Conservation (phyloP, 2,329 filamentous ascomycete genomes). For the Alternaria tenuissima region DNA sequence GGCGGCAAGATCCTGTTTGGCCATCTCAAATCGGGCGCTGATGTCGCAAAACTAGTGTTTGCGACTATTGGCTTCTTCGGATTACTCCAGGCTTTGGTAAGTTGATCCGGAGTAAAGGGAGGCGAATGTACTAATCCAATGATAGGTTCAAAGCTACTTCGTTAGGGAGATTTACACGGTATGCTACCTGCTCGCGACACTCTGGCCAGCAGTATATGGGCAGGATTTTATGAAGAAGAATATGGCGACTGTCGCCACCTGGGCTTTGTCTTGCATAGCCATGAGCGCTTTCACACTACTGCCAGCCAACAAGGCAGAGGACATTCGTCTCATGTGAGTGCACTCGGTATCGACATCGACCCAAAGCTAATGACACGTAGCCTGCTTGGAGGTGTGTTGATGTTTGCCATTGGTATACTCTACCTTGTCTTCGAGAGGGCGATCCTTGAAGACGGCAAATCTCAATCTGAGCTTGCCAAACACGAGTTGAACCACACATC, state of each 20-base stretch:
- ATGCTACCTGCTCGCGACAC: slow-evolving; percentile 76
- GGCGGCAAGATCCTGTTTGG: slow-evolving; percentile 75
- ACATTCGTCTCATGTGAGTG: slow-evolving; percentile 74
- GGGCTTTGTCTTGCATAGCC: slow-evolving; percentile 76
- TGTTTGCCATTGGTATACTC: slow-evolving; percentile 76
- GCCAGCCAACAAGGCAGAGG: slow-evolving; percentile 85
- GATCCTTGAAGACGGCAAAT: slow-evolving; percentile 57
- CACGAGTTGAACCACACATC: slow-evolving; percentile 58
- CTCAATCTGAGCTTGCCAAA: slow-evolving; percentile 39
- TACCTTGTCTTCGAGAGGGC: slow-evolving; percentile 83
- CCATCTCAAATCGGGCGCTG: slow-evolving; percentile 69
- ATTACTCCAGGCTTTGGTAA: slow-evolving; percentile 76
- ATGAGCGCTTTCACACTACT: slow-evolving; percentile 94
- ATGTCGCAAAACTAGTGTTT: slow-evolving; percentile 66
- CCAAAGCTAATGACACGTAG: slow-evolving; percentile 54
- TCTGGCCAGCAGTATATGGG: slow-evolving; percentile 83
- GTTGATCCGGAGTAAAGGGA: slow-evolving; percentile 17
- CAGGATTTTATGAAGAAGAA: slow-evolving; percentile 74
- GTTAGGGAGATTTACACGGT: slow-evolving; percentile 85
- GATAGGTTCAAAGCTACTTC: slow-evolving; percentile 88
- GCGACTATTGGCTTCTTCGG: slow-evolving; percentile 74
- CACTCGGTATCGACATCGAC: too few relatives aligned
- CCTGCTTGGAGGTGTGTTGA: slow-evolving; percentile 76
- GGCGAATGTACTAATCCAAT: slow-evolving; percentile 6
- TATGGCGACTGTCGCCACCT: slow-evolving; percentile 69